Evolutionary conservation across 2,329 filamentous ascomycete genomes (phyloP), one percentile per base, ranked within the genome.

Genomic region (Exophiala alcalophila): DNA sequence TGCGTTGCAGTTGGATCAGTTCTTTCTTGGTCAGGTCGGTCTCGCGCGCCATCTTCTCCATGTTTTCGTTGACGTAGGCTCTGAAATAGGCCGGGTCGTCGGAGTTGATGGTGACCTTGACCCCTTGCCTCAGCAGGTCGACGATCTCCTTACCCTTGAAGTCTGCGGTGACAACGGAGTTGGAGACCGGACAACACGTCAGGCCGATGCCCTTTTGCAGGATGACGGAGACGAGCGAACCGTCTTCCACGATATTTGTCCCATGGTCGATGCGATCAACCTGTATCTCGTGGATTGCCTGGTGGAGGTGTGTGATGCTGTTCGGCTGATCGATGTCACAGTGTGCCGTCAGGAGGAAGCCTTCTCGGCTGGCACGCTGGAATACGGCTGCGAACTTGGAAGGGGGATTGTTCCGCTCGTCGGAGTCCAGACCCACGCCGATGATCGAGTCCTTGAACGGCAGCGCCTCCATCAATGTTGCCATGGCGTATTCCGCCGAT

Each of bases 311-410:
- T 18, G 64, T 65, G 15, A 65, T 64, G 0, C 68, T 67, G 46
- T 74, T 69, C 41, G 70, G 67, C 49, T 74, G 69, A 30, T 70
- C 71, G 30, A 75, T 69, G 44, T 76, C 73, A 54, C 71, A 74
- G 41, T 76, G 73, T 53, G 66, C 66, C 2, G 72, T 76, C 10
- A 71, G 57, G 25, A 67, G 64, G 40, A 71, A 61, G 0, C 70
- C 69, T 28, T 72, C 69, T 10, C 43, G 44, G 15, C 41, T 44
- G 14, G 56, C 56, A 9, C 53, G 49, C 20, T 47, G 41, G 33
- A 50, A 57, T 6, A 56, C 52, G 5, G 42, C 47, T 4, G 43
- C 43, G 41, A 57, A 57, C 21, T 55, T 53, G 20, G 30, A 35
- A 5, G 56, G 56, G 11, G 56, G 55, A 32, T 56, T 53, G 23